Conservation (phyloP, 345 rosid genomes). For the Salix udensis region DNA sequence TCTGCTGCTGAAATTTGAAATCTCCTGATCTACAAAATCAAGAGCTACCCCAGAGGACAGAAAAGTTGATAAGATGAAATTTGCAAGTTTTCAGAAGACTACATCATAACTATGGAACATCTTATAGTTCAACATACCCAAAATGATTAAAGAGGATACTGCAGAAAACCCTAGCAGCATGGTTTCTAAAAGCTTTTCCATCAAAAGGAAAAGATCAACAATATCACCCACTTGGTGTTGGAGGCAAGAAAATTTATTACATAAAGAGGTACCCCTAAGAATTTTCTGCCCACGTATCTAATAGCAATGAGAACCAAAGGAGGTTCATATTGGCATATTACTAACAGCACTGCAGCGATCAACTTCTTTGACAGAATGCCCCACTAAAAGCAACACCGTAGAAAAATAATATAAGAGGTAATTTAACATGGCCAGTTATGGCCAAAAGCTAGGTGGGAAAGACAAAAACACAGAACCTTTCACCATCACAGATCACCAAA, state of each 20-base stretch:
- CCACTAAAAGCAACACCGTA: neutral
- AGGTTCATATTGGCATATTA: neutral
- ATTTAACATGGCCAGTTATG: neutral
- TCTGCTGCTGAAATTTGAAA: neutral
- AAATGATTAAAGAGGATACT: neutral
- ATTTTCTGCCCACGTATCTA: neutral
- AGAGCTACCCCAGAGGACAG: neutral
- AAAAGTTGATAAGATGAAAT: neutral
- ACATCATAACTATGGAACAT: neutral
- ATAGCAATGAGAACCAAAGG: neutral
- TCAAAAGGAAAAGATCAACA: neutral
- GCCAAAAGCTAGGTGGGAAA: neutral
- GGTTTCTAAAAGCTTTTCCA: neutral
- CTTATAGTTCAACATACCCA: constrained; percentile 1
- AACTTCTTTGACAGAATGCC: neutral
- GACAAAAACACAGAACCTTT: neutral
- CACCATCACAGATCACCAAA: neutral
- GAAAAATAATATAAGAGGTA: neutral
- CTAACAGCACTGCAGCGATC: neutral
- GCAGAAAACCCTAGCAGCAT: neutral
- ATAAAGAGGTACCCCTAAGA: neutral
- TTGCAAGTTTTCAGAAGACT: neutral
- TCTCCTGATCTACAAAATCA: neutral
- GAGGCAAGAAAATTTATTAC: neutral
- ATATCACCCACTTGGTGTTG: neutral